Base-by-base conservation (phyloP, 768 basidiomycete species). In the Pleurotus cornucopiae region DNA sequence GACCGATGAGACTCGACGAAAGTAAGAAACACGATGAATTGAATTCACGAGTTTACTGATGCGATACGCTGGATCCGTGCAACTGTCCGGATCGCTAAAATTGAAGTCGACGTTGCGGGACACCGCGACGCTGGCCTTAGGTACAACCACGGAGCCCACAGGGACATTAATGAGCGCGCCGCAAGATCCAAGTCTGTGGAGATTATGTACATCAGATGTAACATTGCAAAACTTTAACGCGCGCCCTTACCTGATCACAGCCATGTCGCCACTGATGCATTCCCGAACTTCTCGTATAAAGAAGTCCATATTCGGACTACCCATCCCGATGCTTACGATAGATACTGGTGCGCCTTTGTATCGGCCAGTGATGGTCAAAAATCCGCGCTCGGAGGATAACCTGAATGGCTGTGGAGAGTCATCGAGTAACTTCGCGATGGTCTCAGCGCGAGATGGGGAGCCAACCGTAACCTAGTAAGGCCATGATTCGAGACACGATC, bases 311-410 rank as follows among this genome's bases (percentile, higher is more conserved):
- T 89, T 92, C 0, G 89, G 81, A 57, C 72, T 76, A 16, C 91
- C 91, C 91, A 92, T 93, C 11, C 91, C 91, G 55, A 91, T 91
- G 60, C 86, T 87, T 41, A 90, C 74, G 40, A 92, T 80, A 5
- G 85, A 88, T 25, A 92, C 67, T 6, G 89, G 88, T 13, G 78
- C 68, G 46, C 79, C 80, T 44, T 75, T 76, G 68, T 83, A 88
- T 34, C 79, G 75, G 9, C 88, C 88, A 4, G 88, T 88, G 49
- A 88, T 78, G 3, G 85, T 88, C 57, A 83, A 68, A 68, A 91
- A 93, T 2, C 89, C 89, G 47, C 91, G 79, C 62, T 91, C 89
- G 14, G 87, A 88, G 20, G 74, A 73, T 47, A 89, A 67, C 56
- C 77, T 77, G 67, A 91, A 89, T 0, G 80, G 79, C 55, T 73